These are phyloP conservation scores for Ogataea ganodermae DNA, from an alignment of 805 yeast genomes.

Conservation along the genomic window DNA sequence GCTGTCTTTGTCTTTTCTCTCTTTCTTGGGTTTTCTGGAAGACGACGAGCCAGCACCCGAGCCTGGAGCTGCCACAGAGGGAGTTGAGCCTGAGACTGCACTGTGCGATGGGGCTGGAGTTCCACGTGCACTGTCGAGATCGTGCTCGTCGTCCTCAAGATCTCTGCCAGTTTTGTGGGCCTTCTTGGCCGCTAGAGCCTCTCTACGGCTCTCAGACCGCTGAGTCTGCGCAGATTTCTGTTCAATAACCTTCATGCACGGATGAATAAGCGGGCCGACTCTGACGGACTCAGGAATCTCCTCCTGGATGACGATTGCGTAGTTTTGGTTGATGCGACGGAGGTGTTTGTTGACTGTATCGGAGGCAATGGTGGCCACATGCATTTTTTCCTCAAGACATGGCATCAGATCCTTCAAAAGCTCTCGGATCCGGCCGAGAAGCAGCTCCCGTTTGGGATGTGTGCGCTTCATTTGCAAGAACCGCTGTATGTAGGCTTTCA, in stretches of 20 bases:
- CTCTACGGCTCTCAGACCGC: constrained; percentile 84
- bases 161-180: constrained; percentile 42
- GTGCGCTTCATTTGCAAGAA: constrained; percentile 43
- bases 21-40: constrained; percentile 18
- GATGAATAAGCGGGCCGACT: constrained; percentile 81
- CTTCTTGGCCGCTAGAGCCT: constrained; percentile 87
- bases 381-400: constrained; percentile 95
- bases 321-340: constrained; percentile 76
- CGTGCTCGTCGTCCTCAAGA: constrained; percentile 28
- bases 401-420: constrained; percentile 75
- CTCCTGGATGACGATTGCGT: constrained; percentile 65
- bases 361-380: constrained; percentile 88
- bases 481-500: constrained; percentile 54
- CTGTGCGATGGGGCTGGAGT: constrained; percentile 22
- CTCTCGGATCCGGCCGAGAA: constrained; percentile 44
- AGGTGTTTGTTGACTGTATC: constrained; percentile 72
- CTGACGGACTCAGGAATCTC: constrained; percentile 84
- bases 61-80: constrained; percentile 6
- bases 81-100: constrained; percentile 9
- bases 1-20: constrained; percentile 16
- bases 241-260: constrained; percentile 73
- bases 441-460: constrained; percentile 40
- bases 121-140: constrained; percentile 26
- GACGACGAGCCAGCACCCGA: constrained; percentile 3
- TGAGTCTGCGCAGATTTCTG: constrained; percentile 70